phyloP scores from a whole-genome alignment of 164 flowering plant genomes.

The Annona squamosa region DNA sequence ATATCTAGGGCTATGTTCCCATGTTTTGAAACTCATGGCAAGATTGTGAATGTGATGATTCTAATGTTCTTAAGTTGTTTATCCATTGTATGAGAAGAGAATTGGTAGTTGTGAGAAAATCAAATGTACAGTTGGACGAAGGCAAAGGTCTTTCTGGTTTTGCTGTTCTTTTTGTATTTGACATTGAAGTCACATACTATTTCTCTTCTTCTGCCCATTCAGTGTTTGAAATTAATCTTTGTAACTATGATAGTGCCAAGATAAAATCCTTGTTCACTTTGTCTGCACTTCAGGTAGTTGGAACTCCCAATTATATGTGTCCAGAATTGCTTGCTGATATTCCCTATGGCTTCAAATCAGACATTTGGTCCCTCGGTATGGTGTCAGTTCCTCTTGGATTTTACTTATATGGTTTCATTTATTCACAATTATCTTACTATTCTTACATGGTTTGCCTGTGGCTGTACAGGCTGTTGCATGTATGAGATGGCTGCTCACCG shows the following conservation, averaged over 20 bases:
- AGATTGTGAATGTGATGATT: no score
- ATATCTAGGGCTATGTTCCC: no score
- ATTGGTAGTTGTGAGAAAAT: neutral
- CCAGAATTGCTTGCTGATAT: constrained; percentile 98
- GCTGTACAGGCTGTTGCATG: constrained; percentile 82
- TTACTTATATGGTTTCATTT: constrained; percentile 3
- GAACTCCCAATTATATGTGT: constrained; percentile 99
- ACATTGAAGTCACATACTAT: neutral
- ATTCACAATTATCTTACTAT: neutral
- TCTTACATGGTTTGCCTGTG: constrained; percentile 7
- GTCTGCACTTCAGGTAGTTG: constrained; percentile 63
- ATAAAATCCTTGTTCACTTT: neutral
- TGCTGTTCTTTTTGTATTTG: neutral
- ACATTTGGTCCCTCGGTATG: constrained; percentile 97
- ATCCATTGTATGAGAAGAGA: no score
- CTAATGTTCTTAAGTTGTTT: no score
- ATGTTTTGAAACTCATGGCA: no score
- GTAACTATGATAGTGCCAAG: neutral
- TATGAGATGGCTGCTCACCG: constrained; percentile 99
- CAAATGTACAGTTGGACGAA: neutral
- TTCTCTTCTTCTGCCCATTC: neutral
- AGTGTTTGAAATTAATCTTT: neutral
- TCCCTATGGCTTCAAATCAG: constrained; percentile 98
- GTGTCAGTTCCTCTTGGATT: neutral
- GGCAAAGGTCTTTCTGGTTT: neutral